These are phyloP conservation scores for Saxophila tyrrhenica DNA, from an alignment of 495 filamentous ascomycete genomes.

Conservation along the genomic window DNA sequence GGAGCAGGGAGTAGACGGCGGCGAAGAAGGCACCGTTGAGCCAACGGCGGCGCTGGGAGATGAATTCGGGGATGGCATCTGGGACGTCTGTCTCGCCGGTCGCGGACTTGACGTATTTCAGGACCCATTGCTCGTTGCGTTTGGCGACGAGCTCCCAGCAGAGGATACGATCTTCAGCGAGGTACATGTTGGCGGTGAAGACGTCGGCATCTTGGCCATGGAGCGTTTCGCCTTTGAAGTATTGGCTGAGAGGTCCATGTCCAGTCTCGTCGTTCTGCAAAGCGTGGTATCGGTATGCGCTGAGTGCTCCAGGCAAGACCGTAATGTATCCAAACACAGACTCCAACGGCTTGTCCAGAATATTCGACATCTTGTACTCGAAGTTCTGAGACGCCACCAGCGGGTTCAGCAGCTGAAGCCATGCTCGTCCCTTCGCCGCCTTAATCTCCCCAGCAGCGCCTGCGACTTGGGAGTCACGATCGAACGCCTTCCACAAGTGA, in stretches of 20 bases:
- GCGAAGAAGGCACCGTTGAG: slow-evolving; percentile 99
- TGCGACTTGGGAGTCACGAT: slow-evolving; percentile 90
- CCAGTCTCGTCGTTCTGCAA: slow-evolving; percentile 94
- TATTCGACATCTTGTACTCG: slow-evolving; percentile 99
- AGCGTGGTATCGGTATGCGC: slow-evolving; percentile 92
- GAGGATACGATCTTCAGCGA: slow-evolving; percentile 95
- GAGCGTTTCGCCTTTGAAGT: slow-evolving; percentile 97
- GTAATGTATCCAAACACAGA: slow-evolving; percentile 98
- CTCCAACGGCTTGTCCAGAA: slow-evolving; percentile 93
- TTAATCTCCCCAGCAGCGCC: slow-evolving; percentile 96
- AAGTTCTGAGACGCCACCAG: slow-evolving; percentile 97
- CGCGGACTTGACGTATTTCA: slow-evolving; percentile 94
- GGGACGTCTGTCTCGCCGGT: slow-evolving; percentile 97
- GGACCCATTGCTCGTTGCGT: slow-evolving; percentile 84
- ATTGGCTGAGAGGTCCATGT: slow-evolving; percentile 90
- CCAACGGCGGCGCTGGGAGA: slow-evolving; percentile 92
- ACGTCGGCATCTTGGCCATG: slow-evolving; percentile 96
- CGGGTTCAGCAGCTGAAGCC: slow-evolving; percentile 78
- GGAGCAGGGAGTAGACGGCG: slow-evolving; percentile 91
- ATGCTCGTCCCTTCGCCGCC: slow-evolving; percentile 58
- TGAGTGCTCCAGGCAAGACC: slow-evolving; percentile 86
- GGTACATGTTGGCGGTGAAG: slow-evolving; percentile 98
- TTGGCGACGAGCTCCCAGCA: slow-evolving; percentile 99
- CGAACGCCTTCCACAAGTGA: slow-evolving; percentile 98
- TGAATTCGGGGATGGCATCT: slow-evolving; percentile 79